Conservation (phyloP, 108 stramenopile species). For the Cylindrotheca closterium region DNA sequence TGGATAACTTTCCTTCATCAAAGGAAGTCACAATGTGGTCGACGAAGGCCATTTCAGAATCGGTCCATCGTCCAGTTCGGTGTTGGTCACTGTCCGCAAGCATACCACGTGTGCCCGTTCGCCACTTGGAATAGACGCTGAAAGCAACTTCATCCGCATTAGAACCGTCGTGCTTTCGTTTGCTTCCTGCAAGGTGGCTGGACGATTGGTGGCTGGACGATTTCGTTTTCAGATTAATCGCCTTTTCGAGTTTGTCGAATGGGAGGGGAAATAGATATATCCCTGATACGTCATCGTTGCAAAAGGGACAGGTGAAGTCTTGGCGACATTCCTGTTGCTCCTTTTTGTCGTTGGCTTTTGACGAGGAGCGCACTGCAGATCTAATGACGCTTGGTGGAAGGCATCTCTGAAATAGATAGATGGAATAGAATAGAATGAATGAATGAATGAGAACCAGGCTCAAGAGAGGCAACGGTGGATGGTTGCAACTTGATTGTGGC, state of each 20-base stretch:
- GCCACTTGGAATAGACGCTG: constrained; percentile 6
- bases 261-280: constrained; percentile 6
- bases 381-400: constrained; percentile 8
- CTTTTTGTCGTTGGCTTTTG: background rate
- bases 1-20: constrained; percentile 50
- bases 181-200: background rate
- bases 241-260: constrained; percentile 7
- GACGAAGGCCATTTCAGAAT: constrained; percentile 51
- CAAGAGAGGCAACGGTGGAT: background rate
- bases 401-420: constrained; percentile 5
- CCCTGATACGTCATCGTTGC: constrained; percentile 4
- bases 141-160: constrained; percentile 7
- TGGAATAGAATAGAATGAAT: background rate
- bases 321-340: background rate
- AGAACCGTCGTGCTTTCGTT: background rate
- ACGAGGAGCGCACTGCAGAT: background rate
- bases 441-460: background rate
- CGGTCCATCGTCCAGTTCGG: constrained; percentile 78
- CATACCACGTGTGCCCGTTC: background rate
- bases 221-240: constrained; percentile 1
- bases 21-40: constrained; percentile 55
- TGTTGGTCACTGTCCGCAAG: constrained; percentile 13
- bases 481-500: background rate
- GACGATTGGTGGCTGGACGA: background rate
- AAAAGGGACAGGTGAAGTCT: background rate